These are phyloP conservation scores for Globisporangium viniferum DNA, from an alignment of 352 stramenopile species.

Conservation along the genomic window DNA sequence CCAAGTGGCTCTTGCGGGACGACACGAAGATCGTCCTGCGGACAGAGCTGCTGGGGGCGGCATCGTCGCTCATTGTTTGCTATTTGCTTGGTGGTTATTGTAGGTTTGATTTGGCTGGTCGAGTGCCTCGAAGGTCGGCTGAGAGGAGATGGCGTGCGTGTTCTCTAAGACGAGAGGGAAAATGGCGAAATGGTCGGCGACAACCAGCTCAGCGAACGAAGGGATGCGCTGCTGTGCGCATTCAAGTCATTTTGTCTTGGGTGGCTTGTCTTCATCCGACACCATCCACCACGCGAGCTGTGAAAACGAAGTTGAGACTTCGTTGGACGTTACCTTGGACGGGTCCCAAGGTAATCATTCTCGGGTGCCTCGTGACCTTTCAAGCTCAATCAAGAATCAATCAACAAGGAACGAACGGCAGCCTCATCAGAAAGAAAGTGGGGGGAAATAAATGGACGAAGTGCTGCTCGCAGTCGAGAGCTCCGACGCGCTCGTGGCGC, in stretches of 20 bases:
- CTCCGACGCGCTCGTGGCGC: slow-evolving; percentile 38
- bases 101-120: neutral
- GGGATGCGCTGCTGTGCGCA: neutral
- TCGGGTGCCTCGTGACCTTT: neutral
- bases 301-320: neutral
- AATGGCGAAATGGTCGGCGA: neutral
- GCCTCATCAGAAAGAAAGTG: neutral
- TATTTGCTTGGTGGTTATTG: too few relatives aligned
- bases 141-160: too few relatives aligned
- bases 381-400: too few relatives aligned
- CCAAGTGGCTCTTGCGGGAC: slow-evolving; percentile 85
- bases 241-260: neutral
- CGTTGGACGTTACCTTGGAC: too few relatives aligned
- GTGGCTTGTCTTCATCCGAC: neutral
- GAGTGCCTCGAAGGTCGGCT: too few relatives aligned
- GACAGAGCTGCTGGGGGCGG: neutral
- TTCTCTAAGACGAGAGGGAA: neutral
- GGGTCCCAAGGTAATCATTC: neutral
- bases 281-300: neutral
- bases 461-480: slow-evolving; percentile 39
- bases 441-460: slow-evolving; percentile 30
- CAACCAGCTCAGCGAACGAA: neutral
- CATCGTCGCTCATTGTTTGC: neutral
- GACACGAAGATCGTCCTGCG: slow-evolving; percentile 76
- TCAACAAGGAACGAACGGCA: too few relatives aligned